Base-by-base conservation (phyloP, 345 rosid genomes). In the Pistacia atlantica region DNA sequence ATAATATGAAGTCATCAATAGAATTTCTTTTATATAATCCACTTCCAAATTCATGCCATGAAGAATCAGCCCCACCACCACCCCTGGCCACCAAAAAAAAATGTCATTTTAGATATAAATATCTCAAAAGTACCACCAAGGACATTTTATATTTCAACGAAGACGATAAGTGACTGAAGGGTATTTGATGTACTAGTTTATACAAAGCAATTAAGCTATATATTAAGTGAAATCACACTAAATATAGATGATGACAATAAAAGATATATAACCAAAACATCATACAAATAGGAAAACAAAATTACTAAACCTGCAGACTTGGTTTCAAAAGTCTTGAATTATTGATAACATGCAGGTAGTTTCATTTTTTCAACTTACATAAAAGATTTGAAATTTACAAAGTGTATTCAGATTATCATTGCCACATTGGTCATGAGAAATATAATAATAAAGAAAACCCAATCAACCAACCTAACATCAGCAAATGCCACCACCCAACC, bases 401-500 rank as follows among this genome's bases (percentile, higher is more conserved):
- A 38, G 33, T 20, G 17, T 14, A 45, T 38, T 66, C 48, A 49
- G 54, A 42, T 9, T 66, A 45, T 42, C 54, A 45, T 22, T 42
- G 48, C 38, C 37, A 70, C 35, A 7, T 28, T 42, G 38, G 54
- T 58, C 65, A 51, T 31, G n/a, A 8, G 66, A 69, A 67, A 83
- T 5, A 78, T 61, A 17, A 58, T 1, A 20, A 31, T 42, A 10
- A 49, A 20, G 8, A 61, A 56, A 22, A 76, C 3, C 11, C 11
- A 70, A 46, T 49, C 11, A 69, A 78, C 93, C 74, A 22, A 92
- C 97, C 98, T 95, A 70, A 91, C 97, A 83, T 95, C 98, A 80
- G 97, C 95, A 79, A 94, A 95, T 46, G 95, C 98, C 67, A 93
- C 72, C 8, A 91, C 89, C 98, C 98, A 95, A 71, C 98, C 98